These are phyloP conservation scores for Artemisia tridentata DNA, from an alignment of 129 eudicot species.

Conservation along the genomic window DNA sequence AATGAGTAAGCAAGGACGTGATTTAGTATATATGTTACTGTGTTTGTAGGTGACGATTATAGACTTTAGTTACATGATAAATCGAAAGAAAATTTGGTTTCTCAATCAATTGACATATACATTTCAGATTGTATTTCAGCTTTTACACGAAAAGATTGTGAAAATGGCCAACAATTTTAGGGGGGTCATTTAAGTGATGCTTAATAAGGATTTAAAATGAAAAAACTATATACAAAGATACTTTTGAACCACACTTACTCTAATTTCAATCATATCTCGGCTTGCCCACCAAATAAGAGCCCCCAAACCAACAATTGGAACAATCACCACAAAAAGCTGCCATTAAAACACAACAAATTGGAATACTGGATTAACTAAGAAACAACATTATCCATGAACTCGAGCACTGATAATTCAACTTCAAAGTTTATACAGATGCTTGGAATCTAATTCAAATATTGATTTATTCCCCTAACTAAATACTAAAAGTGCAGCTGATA, in stretches of 20 bases:
- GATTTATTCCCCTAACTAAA: not conserved
- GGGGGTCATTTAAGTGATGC: not conserved
- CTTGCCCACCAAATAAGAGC: slow-evolving; percentile 98
- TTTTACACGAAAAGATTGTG: not conserved
- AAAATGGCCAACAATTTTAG: no score
- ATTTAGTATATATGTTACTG: no score
- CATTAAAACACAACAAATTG: slow-evolving; percentile 13
- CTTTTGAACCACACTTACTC: slow-evolving; percentile 42
- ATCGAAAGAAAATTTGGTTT: not conserved
- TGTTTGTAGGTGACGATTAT: no score
- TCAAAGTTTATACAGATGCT: not conserved
- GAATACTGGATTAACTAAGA: not conserved
- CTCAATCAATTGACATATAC: no score
- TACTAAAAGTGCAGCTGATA: not conserved
- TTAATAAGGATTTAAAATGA: slow-evolving; percentile 11
- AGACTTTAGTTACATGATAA: not conserved
- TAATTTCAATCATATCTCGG: slow-evolving; percentile 67
- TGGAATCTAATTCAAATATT: not conserved
- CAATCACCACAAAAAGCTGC: slow-evolving; percentile 75
- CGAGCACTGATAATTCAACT: not conserved
- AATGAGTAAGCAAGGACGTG: no score
- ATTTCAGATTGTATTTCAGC: not conserved
- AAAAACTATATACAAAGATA: slow-evolving; percentile 8
- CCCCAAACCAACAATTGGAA: slow-evolving; percentile 85
- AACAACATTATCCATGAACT: slow-evolving; percentile 11